Evolutionary conservation across 2,329 filamentous ascomycete genomes (phyloP).

Genomic region (Aspergillus sp.): DNA sequence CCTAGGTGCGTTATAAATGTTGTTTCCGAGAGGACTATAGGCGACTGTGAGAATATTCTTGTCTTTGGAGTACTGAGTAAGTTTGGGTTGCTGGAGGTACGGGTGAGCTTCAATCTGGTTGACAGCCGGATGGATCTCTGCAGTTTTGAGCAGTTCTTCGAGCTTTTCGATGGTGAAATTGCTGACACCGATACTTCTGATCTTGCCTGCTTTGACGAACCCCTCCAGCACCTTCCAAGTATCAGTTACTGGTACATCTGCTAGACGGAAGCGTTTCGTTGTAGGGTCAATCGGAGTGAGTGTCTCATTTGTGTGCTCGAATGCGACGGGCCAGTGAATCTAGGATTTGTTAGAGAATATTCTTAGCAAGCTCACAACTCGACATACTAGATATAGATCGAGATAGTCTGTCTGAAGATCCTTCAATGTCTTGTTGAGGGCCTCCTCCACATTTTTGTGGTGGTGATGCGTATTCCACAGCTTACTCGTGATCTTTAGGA

Average conservation of each 20-base stretch:
- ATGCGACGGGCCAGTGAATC: conserved; percentile 38
- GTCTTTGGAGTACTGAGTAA: conserved; percentile 54
- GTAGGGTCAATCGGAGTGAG: conserved; percentile 27
- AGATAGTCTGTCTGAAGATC: conserved; percentile 55
- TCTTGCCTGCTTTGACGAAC: conserved; percentile 34
- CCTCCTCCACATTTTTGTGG: conserved; percentile 50
- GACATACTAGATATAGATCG: conserved; percentile 51
- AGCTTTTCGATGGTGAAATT: conserved; percentile 43
- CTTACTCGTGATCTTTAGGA: conserved; percentile 53
- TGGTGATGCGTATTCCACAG: conserved; percentile 59
- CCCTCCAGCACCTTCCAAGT: conserved; percentile 41
- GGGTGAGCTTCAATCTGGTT: conserved; percentile 70
- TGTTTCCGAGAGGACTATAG: conserved; percentile 62
- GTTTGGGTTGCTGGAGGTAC: conserved; percentile 59
- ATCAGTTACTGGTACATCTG: conserved; percentile 27
- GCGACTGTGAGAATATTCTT: conserved; percentile 57
- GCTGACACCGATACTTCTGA: conserved; percentile 35
- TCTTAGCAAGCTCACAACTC: conserved; percentile 25
- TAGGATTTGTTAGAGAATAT: conserved; percentile 11
- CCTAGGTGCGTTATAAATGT: conserved; percentile 29
- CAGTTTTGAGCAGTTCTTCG: conserved; percentile 32
- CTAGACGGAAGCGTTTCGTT: conserved; percentile 27
- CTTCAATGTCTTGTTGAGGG: conserved; percentile 49
- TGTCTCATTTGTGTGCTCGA: conserved; percentile 29
- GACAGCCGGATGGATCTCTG: conserved; percentile 57